Evolutionary conservation across 306 rosid genomes (phyloP), one percentile per base, ranked within the genome.

Genomic region (Citrullus colocynthis): DNA sequence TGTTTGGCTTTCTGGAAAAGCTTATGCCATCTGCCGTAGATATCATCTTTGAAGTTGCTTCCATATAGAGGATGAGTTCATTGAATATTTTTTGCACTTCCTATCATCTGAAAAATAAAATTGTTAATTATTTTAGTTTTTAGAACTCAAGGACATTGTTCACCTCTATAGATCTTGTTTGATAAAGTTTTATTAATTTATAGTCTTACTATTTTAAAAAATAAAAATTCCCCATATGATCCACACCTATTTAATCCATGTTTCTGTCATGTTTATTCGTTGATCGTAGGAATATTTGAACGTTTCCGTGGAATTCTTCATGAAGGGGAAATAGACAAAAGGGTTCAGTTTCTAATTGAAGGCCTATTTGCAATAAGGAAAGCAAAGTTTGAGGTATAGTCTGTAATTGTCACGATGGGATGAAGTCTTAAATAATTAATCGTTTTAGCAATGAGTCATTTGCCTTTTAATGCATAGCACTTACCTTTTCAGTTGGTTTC

Each of bases 261-360:
- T 82, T 81, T 48, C 82, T 76, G 16, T 28, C 17, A 37, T 59
- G 14, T 59, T 28, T 44, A 15, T 58, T 41, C 69, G 52, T 7
- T 51, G 77, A 9, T 73, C 42, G 65, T 21, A 95, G 97, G 97
- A 75, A 95, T 95, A 75, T 95, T 92, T 87, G 99, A 95, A 90
- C 96, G 97, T 9, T 95, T 95, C 64, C 97, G 93, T 48, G 96
- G 97, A 85, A 95, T 95, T 89, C 97, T 95, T 75, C 96, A 95
- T 75, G 98, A 92, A 84, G 99, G 97, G 59, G 97, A 95, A 85
- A 95, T 92, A 59, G 97, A 91, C 86, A 95, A 90, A 78, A 86
- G 96, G 77, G 97, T 92, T 75, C 96, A 95, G 80, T 92, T 90
- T 84, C 81, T 92, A 70, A 95, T 92, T 77, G 99, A 92, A 89